These are phyloP conservation scores for Stagonosporopsis cucurbitacearum DNA, from an alignment of 2,329 filamentous ascomycete genomes.

Conservation along the genomic window DNA sequence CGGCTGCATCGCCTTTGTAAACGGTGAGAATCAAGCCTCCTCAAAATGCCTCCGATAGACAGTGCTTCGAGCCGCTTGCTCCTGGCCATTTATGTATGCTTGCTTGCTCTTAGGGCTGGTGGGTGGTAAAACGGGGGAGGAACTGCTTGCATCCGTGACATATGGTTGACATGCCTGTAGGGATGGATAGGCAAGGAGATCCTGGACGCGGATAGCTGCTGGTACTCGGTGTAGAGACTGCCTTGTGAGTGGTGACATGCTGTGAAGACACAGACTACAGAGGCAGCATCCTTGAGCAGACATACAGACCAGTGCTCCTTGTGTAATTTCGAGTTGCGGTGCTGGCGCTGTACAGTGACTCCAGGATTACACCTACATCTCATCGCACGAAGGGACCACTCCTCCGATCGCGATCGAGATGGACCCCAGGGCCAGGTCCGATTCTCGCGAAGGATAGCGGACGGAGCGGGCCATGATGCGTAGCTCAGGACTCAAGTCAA, in stretches of 20 bases:
- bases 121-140: conserved; percentile 7
- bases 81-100: neutral
- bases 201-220: conserved; percentile 3
- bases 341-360: neutral
- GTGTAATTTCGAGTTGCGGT: conserved; percentile 9
- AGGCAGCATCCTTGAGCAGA: neutral
- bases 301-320: neutral
- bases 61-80: conserved; percentile 1
- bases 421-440: conserved; percentile 3
- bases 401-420: conserved; percentile 5
- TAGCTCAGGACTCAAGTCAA: neutral
- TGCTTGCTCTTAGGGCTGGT: neutral
- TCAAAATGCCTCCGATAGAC: neutral
- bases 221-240: neutral
- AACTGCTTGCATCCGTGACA: conserved; percentile 8
- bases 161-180: conserved; percentile 11
- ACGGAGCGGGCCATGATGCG: conserved; percentile 15
- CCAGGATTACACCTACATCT: neutral
- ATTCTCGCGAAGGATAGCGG: conserved; percentile 7
- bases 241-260: neutral
- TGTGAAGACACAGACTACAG: neutral
- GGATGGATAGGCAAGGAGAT: conserved; percentile 1
- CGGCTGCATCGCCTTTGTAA: conserved; percentile 9
- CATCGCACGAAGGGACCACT: neutral
- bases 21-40: neutral